Percentiles rank a stretch among this genome's conserved stretches.
phyloP scores from a whole-genome alignment of 441 rosid genomes.

The Jatropha podagrica region DNA sequence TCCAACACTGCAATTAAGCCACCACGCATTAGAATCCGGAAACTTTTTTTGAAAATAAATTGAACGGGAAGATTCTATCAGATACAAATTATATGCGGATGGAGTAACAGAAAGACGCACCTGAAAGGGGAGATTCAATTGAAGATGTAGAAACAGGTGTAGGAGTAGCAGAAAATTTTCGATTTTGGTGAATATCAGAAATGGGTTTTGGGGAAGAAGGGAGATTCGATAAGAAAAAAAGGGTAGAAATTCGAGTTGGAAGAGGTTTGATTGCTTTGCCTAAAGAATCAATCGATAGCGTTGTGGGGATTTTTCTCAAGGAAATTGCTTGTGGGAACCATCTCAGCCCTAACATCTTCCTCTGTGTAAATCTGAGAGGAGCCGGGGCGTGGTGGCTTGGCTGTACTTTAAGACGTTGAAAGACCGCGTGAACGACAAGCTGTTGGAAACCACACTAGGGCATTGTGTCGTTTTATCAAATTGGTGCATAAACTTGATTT shows the following conservation, averaged over 20 bases:
- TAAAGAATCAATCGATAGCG: background rate
- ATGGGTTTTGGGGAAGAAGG: background rate
- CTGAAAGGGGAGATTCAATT: slow-evolving; percentile 14
- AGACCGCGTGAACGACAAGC: no score
- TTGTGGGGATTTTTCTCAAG: background rate
- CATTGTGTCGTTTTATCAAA: no score
- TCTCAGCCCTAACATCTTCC: slow-evolving; percentile 10
- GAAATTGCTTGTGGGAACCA: slow-evolving; percentile 3
- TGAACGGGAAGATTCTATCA: background rate
- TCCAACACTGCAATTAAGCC: slow-evolving; percentile 53
- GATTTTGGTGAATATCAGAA: background rate
- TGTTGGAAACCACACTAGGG: no score
- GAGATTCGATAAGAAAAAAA: background rate
- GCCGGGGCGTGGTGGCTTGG: background rate
- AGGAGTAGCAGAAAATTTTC: slow-evolving; percentile 10
- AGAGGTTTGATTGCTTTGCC: background rate
- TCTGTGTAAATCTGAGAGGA: background rate
- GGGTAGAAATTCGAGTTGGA: background rate
- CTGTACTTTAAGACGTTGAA: background rate
- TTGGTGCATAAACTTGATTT: no score
- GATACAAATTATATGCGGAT: background rate
- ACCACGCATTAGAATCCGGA: background rate
- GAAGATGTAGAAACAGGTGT: slow-evolving; percentile 3
- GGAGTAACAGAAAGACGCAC: background rate
- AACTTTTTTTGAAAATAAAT: background rate